phyloP scores from a whole-genome alignment of 2,329 filamentous ascomycete genomes.

The Nothophoma quercina region DNA sequence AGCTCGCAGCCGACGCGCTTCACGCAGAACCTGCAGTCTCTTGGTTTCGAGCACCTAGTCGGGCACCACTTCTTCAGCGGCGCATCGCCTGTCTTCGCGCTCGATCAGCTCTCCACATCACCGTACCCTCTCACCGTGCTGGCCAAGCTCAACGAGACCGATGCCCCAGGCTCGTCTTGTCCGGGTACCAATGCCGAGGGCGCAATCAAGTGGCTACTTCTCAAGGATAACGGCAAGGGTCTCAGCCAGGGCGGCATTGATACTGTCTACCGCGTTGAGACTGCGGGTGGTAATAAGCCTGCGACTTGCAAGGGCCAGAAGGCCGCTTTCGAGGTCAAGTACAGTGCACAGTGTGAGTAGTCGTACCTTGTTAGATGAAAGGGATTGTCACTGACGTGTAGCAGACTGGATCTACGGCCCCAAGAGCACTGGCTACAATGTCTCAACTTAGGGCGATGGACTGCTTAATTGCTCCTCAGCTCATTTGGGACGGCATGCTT shows the following conservation, averaged over 20 bases:
- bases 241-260: constrained; percentile 50
- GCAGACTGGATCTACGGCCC: constrained; percentile 23
- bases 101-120: constrained; percentile 54
- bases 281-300: constrained; percentile 55
- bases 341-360: constrained; percentile 50
- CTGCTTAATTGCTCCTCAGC: not conserved
- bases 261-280: constrained; percentile 58
- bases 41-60: constrained; percentile 52
- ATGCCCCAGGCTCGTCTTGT: constrained; percentile 59
- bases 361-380: too few relatives aligned
- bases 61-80: constrained; percentile 73
- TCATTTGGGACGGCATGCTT: not conserved
- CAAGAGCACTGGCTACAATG: not conserved
- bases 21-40: constrained; percentile 35
- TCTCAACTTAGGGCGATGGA: not conserved
- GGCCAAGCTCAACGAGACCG: constrained; percentile 59
- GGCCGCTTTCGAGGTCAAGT: constrained; percentile 49
- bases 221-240: constrained; percentile 51
- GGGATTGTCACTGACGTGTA: not conserved
- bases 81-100: constrained; percentile 66
- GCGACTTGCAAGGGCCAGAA: constrained; percentile 49
- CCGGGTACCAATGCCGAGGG: constrained; percentile 47
- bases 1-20: constrained; percentile 28
- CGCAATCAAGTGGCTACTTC: constrained; percentile 57
- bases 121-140: constrained; percentile 51